A percentile compares a stretch with the other conserved stretches of the same genome.
Evolutionary conservation across 2,329 filamentous ascomycete species (phyloP).

Genomic region (Aspergillus unguis): DNA sequence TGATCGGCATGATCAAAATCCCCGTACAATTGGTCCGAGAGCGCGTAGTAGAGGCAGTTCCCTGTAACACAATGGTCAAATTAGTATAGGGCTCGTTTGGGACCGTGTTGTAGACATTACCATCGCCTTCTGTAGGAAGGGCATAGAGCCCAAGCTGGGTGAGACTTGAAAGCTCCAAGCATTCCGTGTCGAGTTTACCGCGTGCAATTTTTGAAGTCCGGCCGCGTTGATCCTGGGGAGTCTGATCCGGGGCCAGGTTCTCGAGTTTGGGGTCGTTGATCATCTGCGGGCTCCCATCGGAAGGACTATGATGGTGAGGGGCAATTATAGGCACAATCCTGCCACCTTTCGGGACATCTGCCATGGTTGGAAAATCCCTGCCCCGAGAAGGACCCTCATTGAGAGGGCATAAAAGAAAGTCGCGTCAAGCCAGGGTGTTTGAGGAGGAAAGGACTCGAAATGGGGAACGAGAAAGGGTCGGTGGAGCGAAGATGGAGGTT

Average conservation of each 20-base stretch:
- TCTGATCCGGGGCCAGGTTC: conserved; percentile 15
- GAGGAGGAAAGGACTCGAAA: conserved; percentile 9
- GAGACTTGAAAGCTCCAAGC: conserved; percentile 46
- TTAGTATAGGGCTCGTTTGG: conserved; percentile 11
- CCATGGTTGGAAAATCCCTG: conserved; percentile 36
- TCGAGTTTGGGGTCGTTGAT: conserved; percentile 11
- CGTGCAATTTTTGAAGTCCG: conserved; percentile 12
- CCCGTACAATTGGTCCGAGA: conserved; percentile 65
- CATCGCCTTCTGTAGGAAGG: conserved; percentile 59
- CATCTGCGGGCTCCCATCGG: conserved; percentile 13
- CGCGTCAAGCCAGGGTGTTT: conserved; percentile 20
- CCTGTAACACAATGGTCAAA: conserved; percentile 41
- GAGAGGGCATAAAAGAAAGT: conserved; percentile 15
- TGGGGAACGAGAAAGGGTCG: conserved; percentile 11
- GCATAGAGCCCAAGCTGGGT: conserved; percentile 57
- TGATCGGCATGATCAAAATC: conserved; percentile 55
- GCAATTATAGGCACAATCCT: conserved; percentile 45
- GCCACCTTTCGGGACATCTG: conserved; percentile 35
- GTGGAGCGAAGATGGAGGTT: conserved; percentile 7
- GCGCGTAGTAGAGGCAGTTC: conserved; percentile 67
- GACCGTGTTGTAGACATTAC: conserved; percentile 41
- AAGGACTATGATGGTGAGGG: conserved; percentile 23
- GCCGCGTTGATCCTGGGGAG: conserved; percentile 13
- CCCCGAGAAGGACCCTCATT: conserved; percentile 37
- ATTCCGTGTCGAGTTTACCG: conserved; percentile 23